phyloP scores from a whole-genome alignment of 371 early-diverging fungal species.

The Conidiobolus incongruus region DNA sequence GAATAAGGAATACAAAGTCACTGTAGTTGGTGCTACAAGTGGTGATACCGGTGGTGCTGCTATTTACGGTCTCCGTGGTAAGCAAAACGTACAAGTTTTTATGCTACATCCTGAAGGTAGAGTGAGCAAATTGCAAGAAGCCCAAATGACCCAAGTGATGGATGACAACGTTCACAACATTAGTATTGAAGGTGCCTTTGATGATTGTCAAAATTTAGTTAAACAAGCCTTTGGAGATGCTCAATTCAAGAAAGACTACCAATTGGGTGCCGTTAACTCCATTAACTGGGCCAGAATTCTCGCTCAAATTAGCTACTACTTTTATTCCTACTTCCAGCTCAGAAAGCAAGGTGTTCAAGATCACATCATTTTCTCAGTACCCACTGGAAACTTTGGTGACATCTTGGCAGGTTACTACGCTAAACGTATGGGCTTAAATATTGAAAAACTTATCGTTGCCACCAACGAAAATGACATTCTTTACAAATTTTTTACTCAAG shows the following conservation, averaged over 20 bases:
- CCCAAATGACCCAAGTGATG: constrained; percentile 90
- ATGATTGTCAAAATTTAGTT: constrained; percentile 91
- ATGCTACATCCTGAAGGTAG: constrained; percentile 81
- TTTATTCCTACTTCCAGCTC: constrained; percentile 65
- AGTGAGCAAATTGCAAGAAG: constrained; percentile 85
- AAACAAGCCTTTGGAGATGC: constrained; percentile 69
- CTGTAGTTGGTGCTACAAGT: constrained; percentile 90
- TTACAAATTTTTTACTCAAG: constrained; percentile 75
- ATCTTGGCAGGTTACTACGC: constrained; percentile 89
- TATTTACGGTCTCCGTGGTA: constrained; percentile 86
- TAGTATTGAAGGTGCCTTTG: constrained; percentile 82
- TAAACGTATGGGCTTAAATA: constrained; percentile 74
- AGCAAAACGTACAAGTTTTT: constrained; percentile 76
- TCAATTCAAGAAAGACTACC: constrained; percentile 45
- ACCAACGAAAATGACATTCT: constrained; percentile 94
- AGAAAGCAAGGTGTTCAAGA: constrained; percentile 18
- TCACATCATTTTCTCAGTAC: constrained; percentile 51
- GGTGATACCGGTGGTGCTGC: constrained; percentile 97
- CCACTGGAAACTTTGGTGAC: constrained; percentile 98
- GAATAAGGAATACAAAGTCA: constrained; percentile 32
- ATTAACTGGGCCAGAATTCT: constrained; percentile 97
- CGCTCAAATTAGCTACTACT: constrained; percentile 89
- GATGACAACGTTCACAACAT: constrained; percentile 85
- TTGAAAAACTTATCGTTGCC: constrained; percentile 56
- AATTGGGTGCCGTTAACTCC: constrained; percentile 91